Evolutionary conservation across 2,329 filamentous ascomycete species (phyloP).

Genomic region (Lachnum nothofagi): DNA sequence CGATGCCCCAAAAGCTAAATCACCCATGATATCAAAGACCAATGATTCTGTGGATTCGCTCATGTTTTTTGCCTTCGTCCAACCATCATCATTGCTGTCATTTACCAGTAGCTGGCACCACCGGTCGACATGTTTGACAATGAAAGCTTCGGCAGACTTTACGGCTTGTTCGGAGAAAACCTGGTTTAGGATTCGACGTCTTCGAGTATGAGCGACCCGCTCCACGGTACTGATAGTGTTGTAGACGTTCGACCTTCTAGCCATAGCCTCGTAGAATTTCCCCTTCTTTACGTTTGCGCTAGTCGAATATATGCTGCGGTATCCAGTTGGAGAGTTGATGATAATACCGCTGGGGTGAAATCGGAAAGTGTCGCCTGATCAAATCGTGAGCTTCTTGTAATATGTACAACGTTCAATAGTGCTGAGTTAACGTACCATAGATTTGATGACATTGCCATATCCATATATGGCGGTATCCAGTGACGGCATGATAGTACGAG

Average conservation of each 20-base stretch:
- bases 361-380: constrained; percentile 3
- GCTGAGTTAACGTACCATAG: background rate
- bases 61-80: constrained; percentile 8
- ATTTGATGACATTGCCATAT: constrained; percentile 9
- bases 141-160: constrained; percentile 6
- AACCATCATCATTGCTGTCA: constrained; percentile 2
- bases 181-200: constrained; percentile 7
- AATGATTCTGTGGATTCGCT: background rate
- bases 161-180: constrained; percentile 13
- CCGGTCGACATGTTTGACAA: constrained; percentile 15
- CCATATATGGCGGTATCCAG: constrained; percentile 1
- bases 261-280: constrained; percentile 9
- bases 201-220: constrained; percentile 7
- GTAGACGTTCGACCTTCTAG: background rate
- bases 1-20: background rate
- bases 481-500: constrained; percentile 2
- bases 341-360: constrained; percentile 10
- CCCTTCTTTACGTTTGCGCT: constrained; percentile 11
- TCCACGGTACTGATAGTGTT: constrained; percentile 9
- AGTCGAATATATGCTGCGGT: constrained; percentile 6
- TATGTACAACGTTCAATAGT: background rate
- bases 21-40: constrained; percentile 3
- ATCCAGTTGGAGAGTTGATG: constrained; percentile 10
- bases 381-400: background rate
- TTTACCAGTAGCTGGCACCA: constrained; percentile 12